Evolutionary conservation across 2,329 filamentous ascomycete species (phyloP).

Genomic region (Fusarium devonianum): DNA sequence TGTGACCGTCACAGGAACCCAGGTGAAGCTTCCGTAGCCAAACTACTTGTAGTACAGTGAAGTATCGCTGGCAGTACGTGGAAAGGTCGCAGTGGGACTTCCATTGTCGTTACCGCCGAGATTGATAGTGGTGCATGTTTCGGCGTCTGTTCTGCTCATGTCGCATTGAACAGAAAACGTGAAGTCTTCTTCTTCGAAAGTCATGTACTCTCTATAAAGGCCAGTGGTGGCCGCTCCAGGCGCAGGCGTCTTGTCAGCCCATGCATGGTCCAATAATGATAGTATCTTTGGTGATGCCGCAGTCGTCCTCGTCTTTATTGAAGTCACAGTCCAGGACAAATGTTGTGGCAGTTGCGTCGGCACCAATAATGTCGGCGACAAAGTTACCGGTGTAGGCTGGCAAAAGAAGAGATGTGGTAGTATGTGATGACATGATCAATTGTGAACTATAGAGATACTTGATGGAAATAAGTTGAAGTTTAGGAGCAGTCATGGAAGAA

Average conservation of each 20-base stretch:
- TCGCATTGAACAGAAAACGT: conserved; percentile 3
- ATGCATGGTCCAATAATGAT: not conserved
- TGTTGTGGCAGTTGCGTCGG: not conserved
- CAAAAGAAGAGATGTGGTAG: not conserved
- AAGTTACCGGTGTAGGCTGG: not conserved
- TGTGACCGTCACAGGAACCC: not conserved
- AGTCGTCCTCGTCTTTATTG: not conserved
- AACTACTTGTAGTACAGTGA: not conserved
- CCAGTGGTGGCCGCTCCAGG: not conserved
- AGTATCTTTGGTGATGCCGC: not conserved
- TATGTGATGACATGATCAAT: not conserved
- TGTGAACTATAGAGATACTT: too few relatives aligned
- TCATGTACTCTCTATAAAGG: not conserved
- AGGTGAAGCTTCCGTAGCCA: not conserved
- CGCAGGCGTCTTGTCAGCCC: not conserved
- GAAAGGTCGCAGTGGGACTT: not conserved
- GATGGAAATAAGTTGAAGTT: too few relatives aligned
- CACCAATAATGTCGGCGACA: not conserved
- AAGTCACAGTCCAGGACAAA: not conserved
- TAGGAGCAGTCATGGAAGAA: too few relatives aligned
- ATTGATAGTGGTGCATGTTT: conserved; percentile 1
- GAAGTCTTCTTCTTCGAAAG: not conserved
- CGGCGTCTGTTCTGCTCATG: conserved; percentile 1
- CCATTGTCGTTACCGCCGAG: conserved; percentile 2
- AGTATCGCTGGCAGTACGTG: not conserved